phyloP scores from a whole-genome alignment of 805 yeast species.

The Kodamaea laetipori region DNA sequence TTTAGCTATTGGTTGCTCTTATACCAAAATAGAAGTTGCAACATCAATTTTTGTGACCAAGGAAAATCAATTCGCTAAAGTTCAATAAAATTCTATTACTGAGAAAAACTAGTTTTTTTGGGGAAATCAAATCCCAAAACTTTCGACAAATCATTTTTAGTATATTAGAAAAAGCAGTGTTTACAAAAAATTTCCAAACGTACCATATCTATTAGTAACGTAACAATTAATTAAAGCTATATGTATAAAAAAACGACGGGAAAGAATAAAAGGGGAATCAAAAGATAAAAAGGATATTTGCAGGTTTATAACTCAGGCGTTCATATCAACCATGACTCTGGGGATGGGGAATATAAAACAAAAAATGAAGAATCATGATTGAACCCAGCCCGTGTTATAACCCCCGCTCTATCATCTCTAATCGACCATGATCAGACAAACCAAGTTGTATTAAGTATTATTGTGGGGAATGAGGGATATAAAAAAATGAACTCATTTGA shows the following conservation, averaged over 20 bases:
- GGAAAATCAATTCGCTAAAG: too few relatives aligned
- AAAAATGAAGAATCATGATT: constrained; percentile 7
- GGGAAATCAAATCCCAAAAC: too few relatives aligned
- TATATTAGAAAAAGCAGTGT: too few relatives aligned
- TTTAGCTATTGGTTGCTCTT: too few relatives aligned
- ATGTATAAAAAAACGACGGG: constrained; percentile 16
- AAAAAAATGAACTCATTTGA: constrained; percentile 6
- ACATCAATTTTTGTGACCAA: too few relatives aligned
- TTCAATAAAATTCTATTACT: too few relatives aligned
- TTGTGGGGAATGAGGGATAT: constrained; percentile 9
- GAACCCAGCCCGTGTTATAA: neutral
- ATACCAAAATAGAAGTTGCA: too few relatives aligned
- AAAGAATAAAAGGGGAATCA: constrained; percentile 16
- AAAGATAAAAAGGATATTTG: constrained; percentile 8
- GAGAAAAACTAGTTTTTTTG: too few relatives aligned
- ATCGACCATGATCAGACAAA: constrained; percentile 12
- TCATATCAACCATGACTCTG: constrained; percentile 5
- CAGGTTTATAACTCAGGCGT: neutral
- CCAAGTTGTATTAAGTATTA: constrained; percentile 10
- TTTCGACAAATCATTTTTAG: neutral
- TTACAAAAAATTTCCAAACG: too few relatives aligned
- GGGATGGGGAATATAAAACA: constrained; percentile 13
- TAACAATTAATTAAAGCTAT: constrained; percentile 12
- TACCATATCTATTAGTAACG: constrained; percentile 11
- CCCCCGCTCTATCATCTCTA: constrained; percentile 10